phyloP scores from a whole-genome alignment of 345 rosid genomes.

The Brassica nigra region DNA sequence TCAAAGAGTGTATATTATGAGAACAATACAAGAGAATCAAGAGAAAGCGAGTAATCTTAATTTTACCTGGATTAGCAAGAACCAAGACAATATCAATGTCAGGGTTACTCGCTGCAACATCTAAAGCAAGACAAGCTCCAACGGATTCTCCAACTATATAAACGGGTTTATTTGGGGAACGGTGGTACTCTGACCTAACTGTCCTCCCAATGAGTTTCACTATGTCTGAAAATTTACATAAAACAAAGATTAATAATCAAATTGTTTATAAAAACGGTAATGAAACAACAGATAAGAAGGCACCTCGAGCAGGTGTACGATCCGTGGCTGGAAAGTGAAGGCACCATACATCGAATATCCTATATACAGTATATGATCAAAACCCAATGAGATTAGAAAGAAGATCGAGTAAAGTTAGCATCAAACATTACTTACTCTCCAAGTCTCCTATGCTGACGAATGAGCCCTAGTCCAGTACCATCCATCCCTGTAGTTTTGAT shows the following conservation, averaged over 20 bases:
- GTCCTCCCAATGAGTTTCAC: conserved; percentile 55
- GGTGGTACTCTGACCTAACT: conserved; percentile 38
- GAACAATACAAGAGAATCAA: not conserved
- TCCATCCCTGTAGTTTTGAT: conserved; percentile 54
- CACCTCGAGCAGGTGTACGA: conserved; percentile 60
- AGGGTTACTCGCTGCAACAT: conserved; percentile 59
- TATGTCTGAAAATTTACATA: conserved; percentile 40
- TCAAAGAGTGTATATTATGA: conserved; percentile 2
- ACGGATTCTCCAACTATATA: conserved; percentile 62
- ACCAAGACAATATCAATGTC: conserved; percentile 50
- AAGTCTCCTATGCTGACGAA: conserved; percentile 56
- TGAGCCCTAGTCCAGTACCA: conserved; percentile 77
- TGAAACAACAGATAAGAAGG: not conserved
- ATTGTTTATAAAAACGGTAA: too few species aligned
- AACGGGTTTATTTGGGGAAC: conserved; percentile 56
- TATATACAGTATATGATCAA: conserved; percentile 33
- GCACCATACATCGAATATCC: conserved; percentile 72
- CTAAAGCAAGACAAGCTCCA: conserved; percentile 65
- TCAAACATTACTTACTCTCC: conserved; percentile 52
- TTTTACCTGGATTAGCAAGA: conserved; percentile 61
- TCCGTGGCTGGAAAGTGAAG: conserved; percentile 66
- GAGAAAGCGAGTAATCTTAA: too few species aligned
- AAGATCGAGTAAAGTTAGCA: not conserved
- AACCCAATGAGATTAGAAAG: not conserved
- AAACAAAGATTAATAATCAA: not conserved